Base-by-base conservation (phyloP, 164 flowering plant species). In the Sedum album region DNA sequence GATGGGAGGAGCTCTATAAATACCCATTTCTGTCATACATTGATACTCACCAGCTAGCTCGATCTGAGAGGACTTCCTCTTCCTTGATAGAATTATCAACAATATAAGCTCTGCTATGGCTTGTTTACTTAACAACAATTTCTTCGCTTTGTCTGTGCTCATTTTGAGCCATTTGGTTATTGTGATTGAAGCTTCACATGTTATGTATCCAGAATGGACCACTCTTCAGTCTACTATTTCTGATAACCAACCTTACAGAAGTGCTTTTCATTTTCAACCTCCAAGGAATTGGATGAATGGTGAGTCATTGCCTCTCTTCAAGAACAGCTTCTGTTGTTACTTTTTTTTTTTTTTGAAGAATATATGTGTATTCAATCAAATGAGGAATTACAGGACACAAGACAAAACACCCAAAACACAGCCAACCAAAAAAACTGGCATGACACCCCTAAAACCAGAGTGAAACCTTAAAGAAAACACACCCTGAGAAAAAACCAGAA, bases 201-300 rank as follows among this genome's bases (percentile, higher is more conserved):
- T 57, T 57, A 57, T 14, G 1, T 57, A 57, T 25, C 62, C 62
- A 14, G 62, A 57, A 57, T 57, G 62, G 62, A 33, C 9, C 57
- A 51, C 57, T 51, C 57, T 51, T 51, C 57, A 51, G 21, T 51
- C 57, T 10, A 51, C 28, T 11, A 51, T 51, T 21, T 21, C 57
- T 51, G 57, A 51, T 51, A 51, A 51, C 57, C 57, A 51, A 23
- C 57, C 57, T 51, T 51, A 51, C 57, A 25, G 57, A 51, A 51
- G 28, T 23, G 25, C 57, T n/a, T 51, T 51, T 51, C 57, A 51
- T 23, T 51, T 51, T 23, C 57, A 51, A 26, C 57, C 57, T 51
- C 57, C 57, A 51, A 51, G 57, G 57, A 51, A 51, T 23, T 51
- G 57, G 25, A 51, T 51, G 57, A 51, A 51, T 21, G 57, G 57